Evolutionary conservation across 805 yeast species (phyloP), one percentile per base, ranked within the genome.

Genomic region (Metschnikowia corniflorae): DNA sequence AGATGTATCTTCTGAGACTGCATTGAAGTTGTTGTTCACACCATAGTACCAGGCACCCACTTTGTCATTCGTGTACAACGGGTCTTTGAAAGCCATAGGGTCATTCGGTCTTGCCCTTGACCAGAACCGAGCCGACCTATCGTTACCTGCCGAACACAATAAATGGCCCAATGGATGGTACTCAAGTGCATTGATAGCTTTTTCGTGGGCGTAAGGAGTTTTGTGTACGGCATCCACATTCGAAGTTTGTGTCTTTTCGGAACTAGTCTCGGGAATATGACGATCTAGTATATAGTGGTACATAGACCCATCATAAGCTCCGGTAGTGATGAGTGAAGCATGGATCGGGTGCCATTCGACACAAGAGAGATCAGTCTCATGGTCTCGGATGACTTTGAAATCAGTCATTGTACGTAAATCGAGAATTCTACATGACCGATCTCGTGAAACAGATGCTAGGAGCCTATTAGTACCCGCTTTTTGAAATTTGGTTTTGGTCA

Each of bases 141-240:
- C 99, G 39, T 93, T 87, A 14, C 97, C 91, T 0, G 96, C 97
- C 6, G 96, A 80, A 37, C 94, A 80, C 23, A 93, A 65, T 33
- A 91, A 66, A 61, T 93, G 97, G 3, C 99, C 99, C 50, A 85
- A 67, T 2, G 97, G 97, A 60, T 89, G 97, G 56, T 88, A 93
- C 42, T 89, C 91, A 38, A 93, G 60, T 3, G 95, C 78, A 60
- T 91, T 88, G 35, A 93, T 78, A 3, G 95, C 94, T 64, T 86
- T 85, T 53, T 88, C 96, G 58, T 93, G 99, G 0, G 97, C 98
- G 60, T 76, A 81, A 3, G 97, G 96, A 23, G 93, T 84, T 13
- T 63, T 60, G 51, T 82, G 89, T 25, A 63, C 64, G 7, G 80
- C 53, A 53, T 73, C 64, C 23, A 53, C 53, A 13, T 40, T 49